phyloP scores from a whole-genome alignment of 73 alveolate genomes.

The Tetrahymena elliotti region DNA sequence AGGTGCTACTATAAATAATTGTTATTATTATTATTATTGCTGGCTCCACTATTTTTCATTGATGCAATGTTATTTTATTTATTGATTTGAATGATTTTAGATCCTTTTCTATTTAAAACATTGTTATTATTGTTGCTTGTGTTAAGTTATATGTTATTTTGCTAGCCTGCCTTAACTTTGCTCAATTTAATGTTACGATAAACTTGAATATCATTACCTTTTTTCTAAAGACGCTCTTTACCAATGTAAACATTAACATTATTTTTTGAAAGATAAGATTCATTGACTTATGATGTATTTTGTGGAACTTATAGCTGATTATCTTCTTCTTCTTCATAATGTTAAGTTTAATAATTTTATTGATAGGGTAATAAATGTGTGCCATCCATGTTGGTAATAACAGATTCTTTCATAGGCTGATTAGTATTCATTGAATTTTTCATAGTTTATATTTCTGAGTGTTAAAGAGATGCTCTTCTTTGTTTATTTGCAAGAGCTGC shows the following conservation, averaged over 20 bases:
- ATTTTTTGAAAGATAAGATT: not conserved
- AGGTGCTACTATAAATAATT: not conserved
- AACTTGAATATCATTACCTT: not conserved
- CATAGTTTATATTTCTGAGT: not conserved
- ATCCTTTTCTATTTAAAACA: not conserved
- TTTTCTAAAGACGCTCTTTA: not conserved
- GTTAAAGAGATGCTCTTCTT: not conserved
- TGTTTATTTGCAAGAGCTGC: not conserved
- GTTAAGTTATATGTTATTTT: not conserved
- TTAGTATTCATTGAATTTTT: not conserved
- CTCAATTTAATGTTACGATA: not conserved
- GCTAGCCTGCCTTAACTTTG: not conserved
- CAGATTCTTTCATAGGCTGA: not conserved
- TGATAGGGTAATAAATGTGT: not conserved
- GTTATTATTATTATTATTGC: not conserved
- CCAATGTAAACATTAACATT: not conserved
- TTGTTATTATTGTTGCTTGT: not conserved
- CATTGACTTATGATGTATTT: not conserved
- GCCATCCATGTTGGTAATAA: not conserved
- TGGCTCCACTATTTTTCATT: not conserved
- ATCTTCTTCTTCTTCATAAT: not conserved
- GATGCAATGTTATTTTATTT: not conserved
- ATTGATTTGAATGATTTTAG: not conserved
- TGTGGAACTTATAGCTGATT: not conserved
- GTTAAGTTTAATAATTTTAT: not conserved